Conservation (phyloP, 345 rosid species). For the Xanthoceras sorbifolium region DNA sequence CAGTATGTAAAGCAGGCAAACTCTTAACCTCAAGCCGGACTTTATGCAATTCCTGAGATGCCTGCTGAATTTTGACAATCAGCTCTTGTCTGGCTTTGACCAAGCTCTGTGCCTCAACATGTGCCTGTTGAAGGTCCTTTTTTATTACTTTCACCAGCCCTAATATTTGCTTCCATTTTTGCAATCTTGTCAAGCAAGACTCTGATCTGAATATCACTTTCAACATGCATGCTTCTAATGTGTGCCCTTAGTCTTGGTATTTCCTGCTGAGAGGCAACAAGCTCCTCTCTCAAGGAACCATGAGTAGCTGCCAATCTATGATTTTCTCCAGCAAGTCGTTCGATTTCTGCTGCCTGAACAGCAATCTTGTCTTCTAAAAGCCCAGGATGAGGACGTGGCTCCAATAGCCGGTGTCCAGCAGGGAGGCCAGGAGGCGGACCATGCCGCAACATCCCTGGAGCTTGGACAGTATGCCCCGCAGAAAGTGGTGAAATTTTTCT, state of each 20-base stretch:
- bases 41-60: slow-evolving; percentile 60
- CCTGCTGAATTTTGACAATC: slow-evolving; percentile 51
- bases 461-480: slow-evolving; percentile 33
- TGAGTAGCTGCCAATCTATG: slow-evolving; percentile 58
- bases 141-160: slow-evolving; percentile 66
- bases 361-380: slow-evolving; percentile 66
- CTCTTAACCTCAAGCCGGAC: slow-evolving; percentile 43
- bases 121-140: slow-evolving; percentile 70
- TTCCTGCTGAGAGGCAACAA: slow-evolving; percentile 56
- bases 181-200: slow-evolving; percentile 61
- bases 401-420: slow-evolving; percentile 26
- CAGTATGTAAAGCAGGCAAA: slow-evolving; percentile 52
- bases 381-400: slow-evolving; percentile 42
- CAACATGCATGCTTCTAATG: slow-evolving; percentile 67
- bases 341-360: slow-evolving; percentile 78
- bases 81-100: slow-evolving; percentile 64
- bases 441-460: slow-evolving; percentile 49
- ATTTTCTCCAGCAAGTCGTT: slow-evolving; percentile 62
- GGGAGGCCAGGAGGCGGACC: slow-evolving; percentile 33
- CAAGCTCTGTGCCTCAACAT: slow-evolving; percentile 62
- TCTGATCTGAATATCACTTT: slow-evolving; percentile 75
- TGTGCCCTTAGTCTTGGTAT: slow-evolving; percentile 61
- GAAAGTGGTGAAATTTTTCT: slow-evolving; percentile 31
- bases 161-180: slow-evolving; percentile 55
- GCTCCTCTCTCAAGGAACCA: slow-evolving; percentile 58